These are phyloP conservation scores for Ettlia oleoabundans DNA, from an alignment of 139 green algal genomes.

Conservation along the genomic window DNA sequence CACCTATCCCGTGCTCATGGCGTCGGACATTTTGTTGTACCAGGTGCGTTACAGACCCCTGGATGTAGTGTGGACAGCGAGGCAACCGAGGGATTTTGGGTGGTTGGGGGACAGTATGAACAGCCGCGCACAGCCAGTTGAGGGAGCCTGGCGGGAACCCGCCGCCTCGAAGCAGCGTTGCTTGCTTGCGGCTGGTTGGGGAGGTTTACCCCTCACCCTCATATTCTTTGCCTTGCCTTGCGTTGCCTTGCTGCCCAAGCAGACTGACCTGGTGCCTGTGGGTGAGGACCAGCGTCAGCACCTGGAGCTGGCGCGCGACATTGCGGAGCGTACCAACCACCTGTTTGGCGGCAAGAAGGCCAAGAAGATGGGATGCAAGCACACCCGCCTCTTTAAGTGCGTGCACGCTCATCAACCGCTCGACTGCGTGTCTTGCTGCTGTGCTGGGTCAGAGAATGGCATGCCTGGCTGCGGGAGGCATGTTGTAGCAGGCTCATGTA, in stretches of 20 bases:
- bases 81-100: neutral
- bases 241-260: too few species aligned
- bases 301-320: constrained; percentile 69
- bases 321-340: constrained; percentile 87
- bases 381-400: constrained; percentile 68
- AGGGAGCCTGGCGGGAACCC: too few species aligned
- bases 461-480: too few species aligned
- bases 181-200: too few species aligned
- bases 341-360: constrained; percentile 93
- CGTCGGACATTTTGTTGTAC: constrained; percentile 98
- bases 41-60: constrained; percentile 64
- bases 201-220: neutral
- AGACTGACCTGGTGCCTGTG: constrained; percentile 97
- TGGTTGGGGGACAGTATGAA: neutral
- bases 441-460: too few species aligned
- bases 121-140: too few species aligned
- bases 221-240: too few species aligned
- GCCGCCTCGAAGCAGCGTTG: too few species aligned
- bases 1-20: constrained; percentile 99
- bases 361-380: constrained; percentile 96
- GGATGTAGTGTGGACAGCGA: neutral
- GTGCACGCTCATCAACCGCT: neutral
- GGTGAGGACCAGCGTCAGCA: constrained; percentile 99
- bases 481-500: too few species aligned
- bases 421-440: constrained; percentile 1